Percentiles rank a stretch among this genome's conserved stretches.
These are phyloP conservation scores for Maudiozyma bulderi DNA, from an alignment of 805 yeast genomes.

Conservation along the genomic window DNA sequence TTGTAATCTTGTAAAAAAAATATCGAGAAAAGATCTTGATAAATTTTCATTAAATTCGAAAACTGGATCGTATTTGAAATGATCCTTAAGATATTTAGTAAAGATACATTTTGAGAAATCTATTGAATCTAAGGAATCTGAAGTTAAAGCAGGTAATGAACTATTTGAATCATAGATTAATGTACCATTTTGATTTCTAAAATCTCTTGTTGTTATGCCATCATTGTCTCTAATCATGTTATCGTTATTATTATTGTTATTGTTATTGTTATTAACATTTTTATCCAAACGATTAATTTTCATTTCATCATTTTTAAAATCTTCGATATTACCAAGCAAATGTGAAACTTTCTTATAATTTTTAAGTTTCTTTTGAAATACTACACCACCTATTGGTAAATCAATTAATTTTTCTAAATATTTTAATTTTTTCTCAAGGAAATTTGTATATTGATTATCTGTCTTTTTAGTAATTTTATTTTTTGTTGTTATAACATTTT, in stretches of 20 bases:
- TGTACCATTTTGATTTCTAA: background rate
- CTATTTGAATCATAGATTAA: background rate
- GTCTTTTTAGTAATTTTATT: background rate
- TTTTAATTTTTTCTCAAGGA: conserved; percentile 45
- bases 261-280: background rate
- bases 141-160: conserved; percentile 9
- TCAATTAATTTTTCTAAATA: conserved; percentile 39
- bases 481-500: background rate
- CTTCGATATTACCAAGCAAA: conserved; percentile 17
- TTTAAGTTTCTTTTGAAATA: conserved; percentile 23
- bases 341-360: conserved; percentile 30
- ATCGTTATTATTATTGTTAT: background rate
- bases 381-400: conserved; percentile 20
- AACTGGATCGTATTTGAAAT: conserved; percentile 40
- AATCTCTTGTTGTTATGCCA: background rate
- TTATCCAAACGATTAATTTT: background rate
- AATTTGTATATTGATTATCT: conserved; percentile 47
- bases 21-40: conserved; percentile 42
- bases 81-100: conserved; percentile 38
- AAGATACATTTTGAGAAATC: conserved; percentile 35
- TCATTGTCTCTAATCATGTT: background rate
- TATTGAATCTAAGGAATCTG: conserved; percentile 30
- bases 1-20: conserved; percentile 45
- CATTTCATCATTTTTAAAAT: conserved; percentile 1
- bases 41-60: conserved; percentile 41